A percentile compares a stretch with the other conserved stretches of the same genome.
Evolutionary conservation across 495 filamentous ascomycete genomes (phyloP).

Genomic region (Penicillium egyptiacum): DNA sequence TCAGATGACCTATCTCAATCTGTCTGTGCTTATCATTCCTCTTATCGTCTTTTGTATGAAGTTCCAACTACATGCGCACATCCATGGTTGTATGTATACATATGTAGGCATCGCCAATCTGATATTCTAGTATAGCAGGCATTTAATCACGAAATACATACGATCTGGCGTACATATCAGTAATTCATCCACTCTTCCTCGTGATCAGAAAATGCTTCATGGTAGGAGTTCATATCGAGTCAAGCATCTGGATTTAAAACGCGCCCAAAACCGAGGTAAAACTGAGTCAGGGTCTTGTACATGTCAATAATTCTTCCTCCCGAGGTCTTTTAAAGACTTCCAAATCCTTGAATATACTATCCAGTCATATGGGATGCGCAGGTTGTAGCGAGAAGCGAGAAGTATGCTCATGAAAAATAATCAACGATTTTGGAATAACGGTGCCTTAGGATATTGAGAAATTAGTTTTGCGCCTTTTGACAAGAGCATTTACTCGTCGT

Average conservation of each 20-base stretch:
- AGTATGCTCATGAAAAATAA: slow-evolving; percentile 10
- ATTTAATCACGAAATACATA: background rate
- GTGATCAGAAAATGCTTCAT: background rate
- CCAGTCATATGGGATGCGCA: slow-evolving; percentile 10
- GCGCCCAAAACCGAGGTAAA: background rate
- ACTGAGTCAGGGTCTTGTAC: background rate
- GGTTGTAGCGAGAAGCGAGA: slow-evolving; percentile 10
- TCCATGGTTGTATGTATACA: too few relatives aligned
- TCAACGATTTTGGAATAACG: slow-evolving; percentile 7
- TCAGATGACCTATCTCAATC: background rate
- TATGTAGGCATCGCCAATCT: background rate
- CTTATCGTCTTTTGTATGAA: background rate
- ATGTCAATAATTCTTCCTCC: background rate
- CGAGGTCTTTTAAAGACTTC: background rate
- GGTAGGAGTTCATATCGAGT: background rate
- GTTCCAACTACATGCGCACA: too few relatives aligned
- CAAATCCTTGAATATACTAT: slow-evolving; percentile 11
- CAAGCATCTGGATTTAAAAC: background rate
- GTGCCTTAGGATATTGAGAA: slow-evolving; percentile 2
- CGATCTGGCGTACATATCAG: background rate
- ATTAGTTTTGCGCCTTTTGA: slow-evolving; percentile 3
- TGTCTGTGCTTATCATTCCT: background rate
- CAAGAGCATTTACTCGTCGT: slow-evolving; percentile 4
- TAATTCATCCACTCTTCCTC: background rate
- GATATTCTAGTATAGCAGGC: background rate